phyloP scores from a whole-genome alignment of 2,329 filamentous ascomycete species.

The Paracorniculantispora psalliotae region DNA sequence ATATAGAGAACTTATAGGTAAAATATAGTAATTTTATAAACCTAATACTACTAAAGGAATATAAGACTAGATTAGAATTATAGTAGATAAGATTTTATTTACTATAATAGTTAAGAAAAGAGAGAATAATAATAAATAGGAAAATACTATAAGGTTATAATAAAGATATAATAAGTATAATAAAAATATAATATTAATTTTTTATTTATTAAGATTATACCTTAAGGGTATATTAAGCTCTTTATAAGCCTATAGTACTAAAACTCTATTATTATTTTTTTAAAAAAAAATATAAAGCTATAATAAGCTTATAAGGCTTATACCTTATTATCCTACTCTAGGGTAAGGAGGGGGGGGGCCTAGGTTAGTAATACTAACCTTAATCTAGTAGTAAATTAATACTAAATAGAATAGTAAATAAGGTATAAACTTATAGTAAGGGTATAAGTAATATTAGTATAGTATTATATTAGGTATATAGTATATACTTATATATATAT shows the following conservation, averaged over 20 bases:
- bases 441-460: background rate
- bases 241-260: background rate
- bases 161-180: background rate
- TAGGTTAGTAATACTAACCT: background rate
- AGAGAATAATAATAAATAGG: background rate
- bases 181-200: conserved; percentile 1
- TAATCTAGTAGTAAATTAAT: background rate
- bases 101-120: background rate
- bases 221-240: background rate
- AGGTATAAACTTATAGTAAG: background rate
- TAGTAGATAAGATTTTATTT: too few relatives aligned
- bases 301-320: background rate
- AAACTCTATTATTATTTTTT: background rate
- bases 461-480: background rate
- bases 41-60: background rate
- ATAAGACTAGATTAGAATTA: background rate
- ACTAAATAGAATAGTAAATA: background rate
- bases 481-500: background rate
- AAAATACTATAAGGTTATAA: background rate
- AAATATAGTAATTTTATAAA: background rate
- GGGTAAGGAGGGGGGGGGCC: too few relatives aligned
- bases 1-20: conserved; percentile 2
- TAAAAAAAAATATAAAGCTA: background rate
- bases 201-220: too few relatives aligned
- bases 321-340: too few relatives aligned